Conservation (phyloP, 176 grass and related monocot species). For the Cenchrus fungigraminus region DNA sequence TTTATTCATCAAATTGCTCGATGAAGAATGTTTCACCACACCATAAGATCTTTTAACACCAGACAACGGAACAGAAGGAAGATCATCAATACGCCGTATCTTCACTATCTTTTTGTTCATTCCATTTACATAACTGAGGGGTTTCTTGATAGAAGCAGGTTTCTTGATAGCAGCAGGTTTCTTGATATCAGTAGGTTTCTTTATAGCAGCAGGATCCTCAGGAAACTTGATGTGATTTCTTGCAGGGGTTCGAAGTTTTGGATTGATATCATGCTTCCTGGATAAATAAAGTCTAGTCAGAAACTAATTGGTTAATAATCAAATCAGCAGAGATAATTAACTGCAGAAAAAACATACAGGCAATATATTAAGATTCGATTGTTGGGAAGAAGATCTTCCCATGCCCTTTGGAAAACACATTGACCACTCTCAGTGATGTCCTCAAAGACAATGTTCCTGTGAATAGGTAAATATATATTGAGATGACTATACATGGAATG, state of each 20-base stretch:
- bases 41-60: slow-evolving; percentile 41
- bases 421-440: slow-evolving; percentile 53
- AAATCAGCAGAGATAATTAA: slow-evolving; percentile 16
- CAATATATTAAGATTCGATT: slow-evolving; percentile 79
- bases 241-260: slow-evolving; percentile 46
- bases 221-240: slow-evolving; percentile 77
- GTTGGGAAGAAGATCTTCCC: slow-evolving; percentile 65
- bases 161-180: slow-evolving; percentile 1
- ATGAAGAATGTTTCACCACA: slow-evolving; percentile 5
- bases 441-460: slow-evolving; percentile 63
- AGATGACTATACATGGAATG: neutral
- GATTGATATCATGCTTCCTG: slow-evolving; percentile 68
- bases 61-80: slow-evolving; percentile 7
- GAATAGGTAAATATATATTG: neutral
- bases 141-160: slow-evolving; percentile 28
- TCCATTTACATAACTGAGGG: slow-evolving; percentile 36
- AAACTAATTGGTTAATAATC: neutral
- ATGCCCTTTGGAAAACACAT: slow-evolving; percentile 60
- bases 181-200: neutral
- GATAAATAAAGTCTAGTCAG: slow-evolving; percentile 23
- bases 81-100: slow-evolving; percentile 25
- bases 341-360: slow-evolving; percentile 48
- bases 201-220: slow-evolving; percentile 35
- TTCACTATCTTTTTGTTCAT: slow-evolving; percentile 43
- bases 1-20: slow-evolving; percentile 26